Base-by-base conservation (phyloP, 345 rosid genomes). In the Erodium maritimum region DNA sequence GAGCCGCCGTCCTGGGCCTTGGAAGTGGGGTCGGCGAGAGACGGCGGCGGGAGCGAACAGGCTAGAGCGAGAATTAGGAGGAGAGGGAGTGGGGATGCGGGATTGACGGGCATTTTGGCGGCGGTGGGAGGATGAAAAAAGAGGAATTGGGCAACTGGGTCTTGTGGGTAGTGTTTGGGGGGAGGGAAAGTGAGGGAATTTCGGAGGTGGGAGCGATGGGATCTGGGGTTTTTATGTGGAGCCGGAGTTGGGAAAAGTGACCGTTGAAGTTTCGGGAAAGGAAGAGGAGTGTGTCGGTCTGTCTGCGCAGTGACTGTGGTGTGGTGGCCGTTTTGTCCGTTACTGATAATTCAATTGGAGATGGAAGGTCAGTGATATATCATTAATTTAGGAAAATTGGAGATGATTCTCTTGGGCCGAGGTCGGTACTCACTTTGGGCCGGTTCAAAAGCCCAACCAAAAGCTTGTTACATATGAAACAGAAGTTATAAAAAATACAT, bases 1-100 rank as follows among this genome's bases (percentile, higher is more conserved):
- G 61, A 65, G 46, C 59, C 65, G 9, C 58, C 69, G 29, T 54
- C 66, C 61, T 67, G 78, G 52, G 68, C 70, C 19, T 34, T 51
- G 2, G 19, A 50, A 48, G 3, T 50, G 23, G 48, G 24, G 19
- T 33, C 34, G 52, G 22, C 29, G 19, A 22, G 42, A 57, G 48
- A 65, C 56, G 55, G 51, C 52, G 54, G 21, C 37, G 54, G 37
- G 24, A 52, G 46, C 5, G 62, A 51, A 52, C 54, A 61, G 4
- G 21, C 67, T 22, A 19, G 51, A 48, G 21, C 54, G 4, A 18
- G 46, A 45, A 56, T 12, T 21, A 60, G 57, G 54, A 61, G 23
- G 71, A 74, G 17, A 29, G 34, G 8, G 34, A 29, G 34, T 8
- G 34, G 8, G 34, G 34, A 29, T 3, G 34, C 34, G 8, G 6